A percentile compares a stretch with the other conserved stretches of the same genome.
Evolutionary conservation across 306 rosid genomes (phyloP).

Genomic region (Corylus heterophylla): DNA sequence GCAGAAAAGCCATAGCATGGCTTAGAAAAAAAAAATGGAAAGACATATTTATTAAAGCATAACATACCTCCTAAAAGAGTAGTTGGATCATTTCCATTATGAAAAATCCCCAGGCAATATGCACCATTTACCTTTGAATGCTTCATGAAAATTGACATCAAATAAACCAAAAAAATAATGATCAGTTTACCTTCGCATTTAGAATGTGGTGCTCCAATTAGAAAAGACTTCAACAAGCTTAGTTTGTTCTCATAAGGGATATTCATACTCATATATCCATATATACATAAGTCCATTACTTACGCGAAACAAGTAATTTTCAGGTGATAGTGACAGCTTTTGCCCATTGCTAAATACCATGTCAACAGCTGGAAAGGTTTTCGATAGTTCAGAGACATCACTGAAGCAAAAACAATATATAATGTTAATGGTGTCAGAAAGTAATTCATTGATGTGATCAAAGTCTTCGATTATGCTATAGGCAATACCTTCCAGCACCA

Average conservation of each 20-base stretch:
- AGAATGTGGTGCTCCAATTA: background rate
- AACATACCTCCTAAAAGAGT: conserved; percentile 94
- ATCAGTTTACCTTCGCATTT: conserved; percentile 10
- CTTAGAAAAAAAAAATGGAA: conserved; percentile 7
- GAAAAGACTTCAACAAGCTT: background rate
- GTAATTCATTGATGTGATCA: conserved; percentile 1
- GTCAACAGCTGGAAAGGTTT: conserved; percentile 81
- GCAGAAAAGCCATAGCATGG: conserved; percentile 15
- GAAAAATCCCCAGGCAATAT: conserved; percentile 88
- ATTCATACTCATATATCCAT: background rate
- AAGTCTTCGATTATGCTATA: conserved; percentile 25
- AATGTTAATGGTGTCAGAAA: conserved; percentile 28
- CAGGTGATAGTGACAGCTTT: conserved; percentile 80
- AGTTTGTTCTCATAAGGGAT: background rate
- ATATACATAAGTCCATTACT: conserved; percentile 26
- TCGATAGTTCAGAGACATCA: conserved; percentile 56
- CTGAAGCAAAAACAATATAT: conserved; percentile 50
- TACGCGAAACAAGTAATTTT: conserved; percentile 90
- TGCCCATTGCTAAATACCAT: conserved; percentile 83
- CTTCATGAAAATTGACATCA: conserved; percentile 48
- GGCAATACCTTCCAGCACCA: conserved; percentile 68
- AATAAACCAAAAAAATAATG: conserved; percentile 24
- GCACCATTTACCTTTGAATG: conserved; percentile 90
- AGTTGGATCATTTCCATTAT: conserved; percentile 82
- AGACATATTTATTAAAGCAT: background rate